Evolutionary conservation across 129 eudicot genomes (phyloP).

Genomic region (Calendula officinalis): DNA sequence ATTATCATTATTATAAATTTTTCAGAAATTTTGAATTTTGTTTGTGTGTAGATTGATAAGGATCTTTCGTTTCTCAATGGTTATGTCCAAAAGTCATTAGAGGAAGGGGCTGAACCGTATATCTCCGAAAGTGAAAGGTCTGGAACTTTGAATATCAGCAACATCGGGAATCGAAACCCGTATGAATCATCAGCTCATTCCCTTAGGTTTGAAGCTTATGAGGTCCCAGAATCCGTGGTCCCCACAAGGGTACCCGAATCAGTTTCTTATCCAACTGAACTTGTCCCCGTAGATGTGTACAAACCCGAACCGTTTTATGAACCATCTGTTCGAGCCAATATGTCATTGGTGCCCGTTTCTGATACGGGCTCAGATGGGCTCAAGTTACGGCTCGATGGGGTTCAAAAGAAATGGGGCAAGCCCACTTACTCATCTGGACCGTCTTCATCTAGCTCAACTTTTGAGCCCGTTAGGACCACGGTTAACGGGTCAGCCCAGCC

Average conservation of each 20-base stretch:
- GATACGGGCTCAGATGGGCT: constrained; percentile 57
- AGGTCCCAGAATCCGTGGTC: constrained; percentile 75
- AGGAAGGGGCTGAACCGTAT: constrained; percentile 93
- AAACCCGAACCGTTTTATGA: constrained; percentile 61
- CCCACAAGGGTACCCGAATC: constrained; percentile 48
- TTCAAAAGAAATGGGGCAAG: constrained; percentile 95
- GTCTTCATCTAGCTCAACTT: constrained; percentile 63
- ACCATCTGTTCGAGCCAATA: constrained; percentile 40
- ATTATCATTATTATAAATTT: background rate
- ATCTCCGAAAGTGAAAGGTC: constrained; percentile 69
- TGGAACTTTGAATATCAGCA: constrained; percentile 51
- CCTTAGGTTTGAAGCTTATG: constrained; percentile 97
- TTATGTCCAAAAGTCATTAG: constrained; percentile 67
- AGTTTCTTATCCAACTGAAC: constrained; percentile 55
- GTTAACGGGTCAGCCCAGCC: constrained; percentile 51
- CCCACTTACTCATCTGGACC: constrained; percentile 54
- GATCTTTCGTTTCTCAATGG: constrained; percentile 67
- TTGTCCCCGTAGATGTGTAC: constrained; percentile 64
- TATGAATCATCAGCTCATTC: constrained; percentile 66
- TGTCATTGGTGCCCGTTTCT: constrained; percentile 35
- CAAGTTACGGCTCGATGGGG: constrained; percentile 90
- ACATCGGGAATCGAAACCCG: constrained; percentile 47
- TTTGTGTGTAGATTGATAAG: constrained; percentile 69
- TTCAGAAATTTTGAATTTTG: background rate
- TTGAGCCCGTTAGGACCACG: constrained; percentile 39